phyloP scores from a whole-genome alignment of 2,329 filamentous ascomycete genomes.

The Ascochyta pisi region DNA sequence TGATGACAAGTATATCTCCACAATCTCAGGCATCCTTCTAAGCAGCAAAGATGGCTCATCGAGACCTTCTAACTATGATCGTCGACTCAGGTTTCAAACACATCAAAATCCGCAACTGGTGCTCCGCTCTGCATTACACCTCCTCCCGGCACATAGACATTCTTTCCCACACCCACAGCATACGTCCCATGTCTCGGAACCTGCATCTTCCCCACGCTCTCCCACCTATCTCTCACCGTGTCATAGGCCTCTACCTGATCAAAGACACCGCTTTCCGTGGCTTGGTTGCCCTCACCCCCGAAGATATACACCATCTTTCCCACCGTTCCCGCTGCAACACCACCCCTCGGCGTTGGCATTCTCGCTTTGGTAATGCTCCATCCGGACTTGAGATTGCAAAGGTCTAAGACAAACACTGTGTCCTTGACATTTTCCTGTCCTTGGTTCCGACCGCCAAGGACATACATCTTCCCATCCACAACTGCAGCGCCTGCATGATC shows the following conservation, averaged over 20 bases:
- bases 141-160: constrained; percentile 36
- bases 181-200: constrained; percentile 37
- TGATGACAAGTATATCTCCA: too few relatives aligned
- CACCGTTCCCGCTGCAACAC: constrained; percentile 26
- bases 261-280: not conserved
- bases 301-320: constrained; percentile 35
- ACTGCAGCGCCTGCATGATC: constrained; percentile 37
- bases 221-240: constrained; percentile 25
- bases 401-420: constrained; percentile 34
- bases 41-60: too few relatives aligned
- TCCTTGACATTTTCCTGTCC: constrained; percentile 25
- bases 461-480: constrained; percentile 30
- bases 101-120: constrained; percentile 28
- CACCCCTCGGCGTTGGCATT: constrained; percentile 37
- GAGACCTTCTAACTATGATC: not conserved
- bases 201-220: constrained; percentile 22
- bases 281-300: constrained; percentile 22
- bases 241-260: constrained; percentile 6
- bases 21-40: too few relatives aligned
- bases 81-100: constrained; percentile 13
- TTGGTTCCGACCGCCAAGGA: constrained; percentile 31
- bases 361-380: constrained; percentile 23
- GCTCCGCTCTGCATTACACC: constrained; percentile 24
- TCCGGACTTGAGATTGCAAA: constrained; percentile 25
- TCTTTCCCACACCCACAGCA: constrained; percentile 28